A percentile compares a stretch with the other conserved stretches of the same genome.
These are phyloP conservation scores for Kurtzmaniella quercitrusa DNA, from an alignment of 1,139 yeast species.

Conservation along the genomic window DNA sequence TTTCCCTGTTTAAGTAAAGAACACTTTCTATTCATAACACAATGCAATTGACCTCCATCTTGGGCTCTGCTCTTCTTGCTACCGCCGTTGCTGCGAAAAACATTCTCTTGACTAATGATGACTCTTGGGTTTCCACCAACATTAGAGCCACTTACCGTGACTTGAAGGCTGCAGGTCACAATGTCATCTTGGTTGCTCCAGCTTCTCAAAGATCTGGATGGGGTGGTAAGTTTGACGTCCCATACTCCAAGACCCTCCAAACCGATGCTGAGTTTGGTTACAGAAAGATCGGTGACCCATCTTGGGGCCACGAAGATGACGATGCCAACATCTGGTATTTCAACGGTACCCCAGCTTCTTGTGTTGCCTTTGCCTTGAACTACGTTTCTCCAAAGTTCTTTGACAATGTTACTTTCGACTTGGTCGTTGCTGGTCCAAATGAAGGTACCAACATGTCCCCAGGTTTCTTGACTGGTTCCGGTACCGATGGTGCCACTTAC, in stretches of 20 bases:
- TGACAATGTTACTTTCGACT: constrained; percentile 31
- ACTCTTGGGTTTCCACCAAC: constrained; percentile 56
- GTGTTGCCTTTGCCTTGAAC: constrained; percentile 40
- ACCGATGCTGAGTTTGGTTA: constrained; percentile 41
- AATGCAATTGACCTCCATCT: constrained; percentile 5
- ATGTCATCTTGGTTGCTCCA: constrained; percentile 55
- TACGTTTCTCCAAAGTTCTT: constrained; percentile 40
- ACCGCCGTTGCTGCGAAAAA: constrained; percentile 28
- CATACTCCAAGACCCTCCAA: constrained; percentile 37
- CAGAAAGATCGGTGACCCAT: constrained; percentile 39
- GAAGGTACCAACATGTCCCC: constrained; percentile 44
- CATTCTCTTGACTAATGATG: constrained; percentile 57
- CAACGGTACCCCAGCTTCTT: constrained; percentile 46
- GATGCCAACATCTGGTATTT: constrained; percentile 46
- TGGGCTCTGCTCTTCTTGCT: constrained; percentile 12
- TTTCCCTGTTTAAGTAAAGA: constrained; percentile 7
- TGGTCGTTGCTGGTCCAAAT: constrained; percentile 46
- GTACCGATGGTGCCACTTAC: constrained; percentile 46
- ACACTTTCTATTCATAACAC: not conserved
- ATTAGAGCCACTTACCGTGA: constrained; percentile 57
- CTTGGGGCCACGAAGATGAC: constrained; percentile 44
- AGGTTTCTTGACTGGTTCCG: constrained; percentile 38
- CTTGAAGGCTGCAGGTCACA: constrained; percentile 52
- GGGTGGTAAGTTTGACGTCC: constrained; percentile 51
- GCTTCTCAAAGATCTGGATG: constrained; percentile 57